phyloP scores from a whole-genome alignment of 495 filamentous ascomycete species.

The Chaetomium fimeti region DNA sequence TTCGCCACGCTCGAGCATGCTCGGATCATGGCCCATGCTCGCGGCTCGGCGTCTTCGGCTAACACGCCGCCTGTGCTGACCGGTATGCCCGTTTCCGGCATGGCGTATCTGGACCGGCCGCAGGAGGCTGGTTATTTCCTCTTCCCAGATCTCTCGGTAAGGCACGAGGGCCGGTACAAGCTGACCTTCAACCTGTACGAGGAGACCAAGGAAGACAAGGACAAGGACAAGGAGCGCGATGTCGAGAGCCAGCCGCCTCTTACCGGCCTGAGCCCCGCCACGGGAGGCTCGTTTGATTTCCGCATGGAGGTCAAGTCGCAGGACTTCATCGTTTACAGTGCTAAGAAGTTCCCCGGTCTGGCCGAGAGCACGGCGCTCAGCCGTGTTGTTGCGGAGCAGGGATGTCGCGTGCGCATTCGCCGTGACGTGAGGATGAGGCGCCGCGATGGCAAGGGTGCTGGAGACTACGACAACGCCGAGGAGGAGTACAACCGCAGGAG shows the following conservation, averaged over 20 bases:
- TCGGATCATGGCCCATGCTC: conserved; percentile 79
- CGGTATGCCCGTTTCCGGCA: conserved; percentile 92
- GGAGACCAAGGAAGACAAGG: conserved; percentile 71
- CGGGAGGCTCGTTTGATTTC: conserved; percentile 41
- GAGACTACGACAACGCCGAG: conserved; percentile 64
- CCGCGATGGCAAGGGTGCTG: conserved; percentile 72
- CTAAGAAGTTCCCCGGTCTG: conserved; percentile 97
- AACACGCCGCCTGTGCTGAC: conserved; percentile 83
- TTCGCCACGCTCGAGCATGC: conserved; percentile 89
- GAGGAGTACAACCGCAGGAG: conserved; percentile 60
- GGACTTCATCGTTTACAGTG: conserved; percentile 88
- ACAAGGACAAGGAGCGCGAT: conserved; percentile 49
- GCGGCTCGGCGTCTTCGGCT: conserved; percentile 60
- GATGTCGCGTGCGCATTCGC: conserved; percentile 92
- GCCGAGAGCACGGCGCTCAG: conserved; percentile 87
- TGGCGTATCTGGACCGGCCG: conserved; percentile 94
- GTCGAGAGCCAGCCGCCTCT: conserved; percentile 25
- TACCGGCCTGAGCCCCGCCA: conserved; percentile 24
- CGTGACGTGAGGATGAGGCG: conserved; percentile 97
- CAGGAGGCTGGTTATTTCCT: conserved; percentile 93
- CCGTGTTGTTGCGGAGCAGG: conserved; percentile 90
- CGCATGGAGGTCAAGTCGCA: conserved; percentile 86
- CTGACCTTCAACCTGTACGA: conserved; percentile 92
- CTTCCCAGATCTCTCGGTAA: conserved; percentile 94
- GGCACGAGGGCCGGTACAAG: conserved; percentile 89